A percentile compares a stretch with the other conserved stretches of the same genome.
Conservation (phyloP, 1,284 basidiomycete species). For the Marasmius sp. region DNA sequence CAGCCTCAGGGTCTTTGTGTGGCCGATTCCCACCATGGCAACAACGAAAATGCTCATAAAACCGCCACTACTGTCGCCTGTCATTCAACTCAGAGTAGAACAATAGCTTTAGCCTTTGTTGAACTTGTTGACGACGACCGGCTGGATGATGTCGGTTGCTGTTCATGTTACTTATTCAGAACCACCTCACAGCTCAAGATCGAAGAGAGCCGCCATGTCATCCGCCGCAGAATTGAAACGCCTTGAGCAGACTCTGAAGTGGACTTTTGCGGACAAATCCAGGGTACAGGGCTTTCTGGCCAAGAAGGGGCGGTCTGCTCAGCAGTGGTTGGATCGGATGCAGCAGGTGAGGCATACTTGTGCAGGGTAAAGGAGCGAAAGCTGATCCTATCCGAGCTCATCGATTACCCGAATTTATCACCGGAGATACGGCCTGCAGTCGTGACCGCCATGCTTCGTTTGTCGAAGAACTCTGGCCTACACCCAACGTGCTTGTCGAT, state of each 20-base stretch:
- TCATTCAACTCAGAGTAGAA: too few species aligned
- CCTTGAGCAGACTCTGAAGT: background rate
- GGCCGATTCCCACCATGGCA: too few species aligned
- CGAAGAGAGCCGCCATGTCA: background rate
- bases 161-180: too few species aligned
- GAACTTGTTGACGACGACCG: too few species aligned
- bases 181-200: too few species aligned
- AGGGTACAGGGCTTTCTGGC: background rate
- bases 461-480: background rate
- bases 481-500: background rate
- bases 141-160: too few species aligned
- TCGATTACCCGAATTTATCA: background rate
- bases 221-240: background rate
- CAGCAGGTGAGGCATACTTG: background rate
- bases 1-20: too few species aligned
- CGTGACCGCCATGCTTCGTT: background rate
- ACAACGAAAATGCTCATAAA: too few species aligned
- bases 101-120: too few species aligned
- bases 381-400: background rate
- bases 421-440: background rate
- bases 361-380: background rate
- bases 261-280: background rate
- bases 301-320: background rate
- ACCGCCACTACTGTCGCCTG: too few species aligned
- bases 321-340: background rate